These are phyloP conservation scores for Penicillium sp. DNA, from an alignment of 2,329 filamentous ascomycete genomes.

Conservation along the genomic window DNA sequence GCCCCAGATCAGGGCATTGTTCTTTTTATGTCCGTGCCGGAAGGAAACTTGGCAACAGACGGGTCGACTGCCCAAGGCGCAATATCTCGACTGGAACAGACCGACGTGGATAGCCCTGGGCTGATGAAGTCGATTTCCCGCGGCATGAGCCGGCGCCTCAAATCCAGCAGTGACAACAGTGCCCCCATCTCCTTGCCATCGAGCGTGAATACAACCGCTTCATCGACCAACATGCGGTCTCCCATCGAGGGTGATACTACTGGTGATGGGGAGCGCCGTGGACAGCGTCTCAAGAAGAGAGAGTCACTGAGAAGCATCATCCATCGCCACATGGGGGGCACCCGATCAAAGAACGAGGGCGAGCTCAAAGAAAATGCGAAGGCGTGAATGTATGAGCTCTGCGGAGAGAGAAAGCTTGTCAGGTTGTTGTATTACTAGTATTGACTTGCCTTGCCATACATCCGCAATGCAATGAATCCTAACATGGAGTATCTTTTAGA, in stretches of 20 bases:
- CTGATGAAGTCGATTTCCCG: conserved; percentile 44
- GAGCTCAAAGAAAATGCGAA: background rate
- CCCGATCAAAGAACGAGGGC: background rate
- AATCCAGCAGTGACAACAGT: conserved; percentile 32
- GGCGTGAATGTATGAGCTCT: background rate
- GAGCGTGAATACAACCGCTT: background rate
- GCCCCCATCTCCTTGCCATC: conserved; percentile 19
- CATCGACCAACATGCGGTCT: background rate
- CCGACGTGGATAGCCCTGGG: conserved; percentile 43
- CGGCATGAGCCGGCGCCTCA: conserved; percentile 41
- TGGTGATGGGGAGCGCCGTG: conserved; percentile 16
- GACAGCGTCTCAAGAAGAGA: conserved; percentile 14
- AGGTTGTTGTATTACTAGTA: background rate
- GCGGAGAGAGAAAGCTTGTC: background rate
- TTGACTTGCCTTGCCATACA: background rate
- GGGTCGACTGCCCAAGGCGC: conserved; percentile 70
- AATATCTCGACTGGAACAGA: conserved; percentile 60
- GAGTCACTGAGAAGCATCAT: conserved; percentile 18
- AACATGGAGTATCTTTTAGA: background rate
- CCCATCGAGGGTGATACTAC: background rate
- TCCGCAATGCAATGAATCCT: background rate
- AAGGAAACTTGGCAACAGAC: conserved; percentile 71
- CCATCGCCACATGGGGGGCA: conserved; percentile 4
- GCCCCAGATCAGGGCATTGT: conserved; percentile 67
- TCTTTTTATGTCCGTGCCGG: conserved; percentile 68